Evolutionary conservation across 2,329 filamentous ascomycete species (phyloP).

Genomic region (Pseudogymnoascus sp.): DNA sequence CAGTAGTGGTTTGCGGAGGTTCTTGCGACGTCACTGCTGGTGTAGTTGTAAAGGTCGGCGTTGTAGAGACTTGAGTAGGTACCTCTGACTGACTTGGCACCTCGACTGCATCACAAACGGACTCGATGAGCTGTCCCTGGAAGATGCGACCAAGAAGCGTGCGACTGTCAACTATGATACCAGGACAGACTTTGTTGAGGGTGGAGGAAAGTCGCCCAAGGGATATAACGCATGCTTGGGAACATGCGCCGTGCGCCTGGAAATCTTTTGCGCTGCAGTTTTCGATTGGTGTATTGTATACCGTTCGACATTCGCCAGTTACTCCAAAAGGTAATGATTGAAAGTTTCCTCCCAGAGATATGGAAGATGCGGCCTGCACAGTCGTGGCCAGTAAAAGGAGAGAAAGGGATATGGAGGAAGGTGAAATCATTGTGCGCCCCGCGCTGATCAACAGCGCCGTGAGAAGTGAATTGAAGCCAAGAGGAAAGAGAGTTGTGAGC

Average conservation of each 20-base stretch:
- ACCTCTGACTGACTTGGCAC: not conserved
- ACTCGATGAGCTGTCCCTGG: not conserved
- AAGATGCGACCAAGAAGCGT: constrained; percentile 10
- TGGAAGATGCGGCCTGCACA: not conserved
- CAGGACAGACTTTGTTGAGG: constrained; percentile 2
- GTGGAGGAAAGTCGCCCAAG: not conserved
- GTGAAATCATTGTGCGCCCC: not conserved
- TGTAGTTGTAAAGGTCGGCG: not conserved
- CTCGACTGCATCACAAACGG: not conserved
- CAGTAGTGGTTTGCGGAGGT: not conserved
- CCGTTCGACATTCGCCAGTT: not conserved
- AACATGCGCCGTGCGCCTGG: not conserved
- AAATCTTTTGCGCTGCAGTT: constrained; percentile 7
- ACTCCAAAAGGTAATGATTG: constrained; percentile 4
- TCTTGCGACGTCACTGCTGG: not conserved
- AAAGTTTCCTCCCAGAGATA: constrained; percentile 10
- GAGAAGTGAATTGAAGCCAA: not conserved
- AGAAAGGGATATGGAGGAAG: not conserved
- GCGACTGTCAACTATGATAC: not conserved
- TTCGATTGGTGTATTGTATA: constrained; percentile 9
- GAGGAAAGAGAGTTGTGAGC: not conserved
- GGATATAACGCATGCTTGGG: not conserved
- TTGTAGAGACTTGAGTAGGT: not conserved
- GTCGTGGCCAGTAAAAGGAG: not conserved
- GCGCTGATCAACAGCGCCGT: not conserved